These are phyloP conservation scores for Silene latifolia DNA, from an alignment of 148 eudicot genomes.

Conservation along the genomic window DNA sequence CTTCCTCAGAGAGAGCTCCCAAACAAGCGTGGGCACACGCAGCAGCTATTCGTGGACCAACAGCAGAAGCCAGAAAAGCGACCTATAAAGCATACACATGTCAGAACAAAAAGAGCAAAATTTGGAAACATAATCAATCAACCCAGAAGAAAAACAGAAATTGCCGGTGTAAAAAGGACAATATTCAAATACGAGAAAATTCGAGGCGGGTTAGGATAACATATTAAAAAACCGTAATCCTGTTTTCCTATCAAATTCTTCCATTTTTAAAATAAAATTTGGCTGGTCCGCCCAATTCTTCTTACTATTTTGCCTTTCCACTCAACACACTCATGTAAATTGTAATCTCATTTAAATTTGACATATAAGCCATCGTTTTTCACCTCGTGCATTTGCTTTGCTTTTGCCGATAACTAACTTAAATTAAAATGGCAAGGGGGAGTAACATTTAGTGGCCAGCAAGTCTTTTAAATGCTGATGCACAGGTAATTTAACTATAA, in stretches of 20 bases:
- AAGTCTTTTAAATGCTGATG: background rate
- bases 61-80: conserved; percentile 87
- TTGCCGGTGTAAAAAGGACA: background rate
- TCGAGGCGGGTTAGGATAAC: too few relatives aligned
- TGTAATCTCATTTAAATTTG: background rate
- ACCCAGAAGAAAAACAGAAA: background rate
- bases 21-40: conserved; percentile 97
- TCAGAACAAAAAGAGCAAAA: conserved; percentile 18
- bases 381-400: background rate
- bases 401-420: background rate
- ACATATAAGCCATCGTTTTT: background rate
- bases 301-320: background rate
- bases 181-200: background rate
- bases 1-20: conserved; percentile 64
- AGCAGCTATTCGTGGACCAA: conserved; percentile 97
- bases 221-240: background rate
- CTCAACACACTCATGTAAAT: background rate
- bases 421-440: background rate
- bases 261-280: background rate
- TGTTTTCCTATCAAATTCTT: background rate
- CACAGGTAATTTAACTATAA: background rate
- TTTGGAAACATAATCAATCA: background rate
- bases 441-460: background rate
- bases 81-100: conserved; percentile 46
- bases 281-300: background rate